phyloP scores from a whole-genome alignment of 345 rosid genomes.

The Xanthoceras sorbifolium region DNA sequence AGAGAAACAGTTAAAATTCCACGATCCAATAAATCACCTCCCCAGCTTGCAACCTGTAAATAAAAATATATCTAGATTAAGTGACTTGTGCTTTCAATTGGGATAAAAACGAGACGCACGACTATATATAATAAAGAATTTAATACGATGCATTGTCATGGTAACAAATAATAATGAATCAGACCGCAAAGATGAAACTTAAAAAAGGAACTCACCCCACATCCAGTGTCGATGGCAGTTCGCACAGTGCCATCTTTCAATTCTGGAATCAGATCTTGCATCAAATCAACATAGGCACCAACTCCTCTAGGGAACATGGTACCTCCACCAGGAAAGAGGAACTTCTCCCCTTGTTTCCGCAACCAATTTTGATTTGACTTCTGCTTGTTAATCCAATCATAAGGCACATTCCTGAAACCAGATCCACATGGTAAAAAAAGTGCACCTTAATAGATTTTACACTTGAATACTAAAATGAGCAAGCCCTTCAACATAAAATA shows the following conservation, averaged over 20 bases:
- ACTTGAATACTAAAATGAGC: background rate
- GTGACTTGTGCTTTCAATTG: background rate
- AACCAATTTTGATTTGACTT: constrained; percentile 98
- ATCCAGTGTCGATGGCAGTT: constrained; percentile 95
- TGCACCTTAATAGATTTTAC: background rate
- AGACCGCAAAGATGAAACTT: background rate
- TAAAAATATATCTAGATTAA: constrained; percentile 2
- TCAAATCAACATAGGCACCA: constrained; percentile 87
- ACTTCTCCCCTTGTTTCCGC: constrained; percentile 87
- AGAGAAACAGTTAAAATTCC: constrained; percentile 89
- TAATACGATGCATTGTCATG: background rate
- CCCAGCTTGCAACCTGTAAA: constrained; percentile 98
- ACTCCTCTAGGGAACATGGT: constrained; percentile 98
- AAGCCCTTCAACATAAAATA: background rate
- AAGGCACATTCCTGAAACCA: constrained; percentile 88
- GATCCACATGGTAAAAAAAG: constrained; percentile 21
- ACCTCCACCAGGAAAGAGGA: constrained; percentile 96
- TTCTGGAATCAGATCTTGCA: constrained; percentile 94
- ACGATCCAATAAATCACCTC: constrained; percentile 92
- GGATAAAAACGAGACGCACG: background rate
- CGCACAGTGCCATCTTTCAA: constrained; percentile 90
- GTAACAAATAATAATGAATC: background rate
- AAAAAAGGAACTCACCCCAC: constrained; percentile 67
- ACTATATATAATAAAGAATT: background rate
- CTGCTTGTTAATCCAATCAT: constrained; percentile 95